Evolutionary conservation across 2,329 filamentous ascomycete genomes (phyloP).

Genomic region (Rachicladosporium sp.): DNA sequence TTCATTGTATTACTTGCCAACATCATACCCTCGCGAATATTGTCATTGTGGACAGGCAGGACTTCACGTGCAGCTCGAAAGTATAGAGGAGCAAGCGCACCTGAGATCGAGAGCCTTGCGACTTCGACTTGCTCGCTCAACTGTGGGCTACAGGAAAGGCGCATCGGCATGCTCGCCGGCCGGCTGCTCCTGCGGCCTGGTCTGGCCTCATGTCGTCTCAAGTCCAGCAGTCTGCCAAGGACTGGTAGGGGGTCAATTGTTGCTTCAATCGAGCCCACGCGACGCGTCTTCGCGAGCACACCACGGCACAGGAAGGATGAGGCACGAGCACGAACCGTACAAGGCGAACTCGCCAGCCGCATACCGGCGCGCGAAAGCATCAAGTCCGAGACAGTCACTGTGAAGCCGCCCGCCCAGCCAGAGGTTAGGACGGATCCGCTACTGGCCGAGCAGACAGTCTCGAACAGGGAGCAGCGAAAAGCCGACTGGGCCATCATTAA

Average conservation of each 20-base stretch:
- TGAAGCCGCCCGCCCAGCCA: conserved; percentile 20
- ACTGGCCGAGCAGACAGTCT: conserved; percentile 51
- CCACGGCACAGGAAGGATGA: conserved; percentile 33
- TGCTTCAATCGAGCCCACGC: conserved; percentile 1
- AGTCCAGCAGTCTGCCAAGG: neutral
- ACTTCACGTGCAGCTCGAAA: no score
- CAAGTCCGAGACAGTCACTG: conserved; percentile 22
- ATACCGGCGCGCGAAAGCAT: no score
- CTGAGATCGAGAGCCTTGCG: no score
- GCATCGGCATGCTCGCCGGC: conserved; percentile 3
- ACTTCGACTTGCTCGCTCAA: no score
- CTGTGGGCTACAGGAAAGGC: no score
- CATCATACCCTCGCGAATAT: no score
- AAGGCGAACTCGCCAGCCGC: conserved; percentile 9
- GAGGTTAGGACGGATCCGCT: conserved; percentile 41
- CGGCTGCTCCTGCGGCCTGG: conserved; percentile 7
- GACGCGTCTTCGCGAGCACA: conserved; percentile 32
- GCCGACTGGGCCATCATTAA: conserved; percentile 98
- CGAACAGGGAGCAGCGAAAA: conserved; percentile 78
- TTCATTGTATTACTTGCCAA: no score
- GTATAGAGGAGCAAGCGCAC: no score
- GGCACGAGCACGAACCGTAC: conserved; percentile 15
- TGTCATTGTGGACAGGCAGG: no score
- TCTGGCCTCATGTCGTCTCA: conserved; percentile 4
- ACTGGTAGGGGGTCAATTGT: no score